Percentiles rank a stretch among this genome's conserved stretches.
Evolutionary conservation across 108 stramenopile species (phyloP).

Genomic region (Cyclotella atomus): DNA sequence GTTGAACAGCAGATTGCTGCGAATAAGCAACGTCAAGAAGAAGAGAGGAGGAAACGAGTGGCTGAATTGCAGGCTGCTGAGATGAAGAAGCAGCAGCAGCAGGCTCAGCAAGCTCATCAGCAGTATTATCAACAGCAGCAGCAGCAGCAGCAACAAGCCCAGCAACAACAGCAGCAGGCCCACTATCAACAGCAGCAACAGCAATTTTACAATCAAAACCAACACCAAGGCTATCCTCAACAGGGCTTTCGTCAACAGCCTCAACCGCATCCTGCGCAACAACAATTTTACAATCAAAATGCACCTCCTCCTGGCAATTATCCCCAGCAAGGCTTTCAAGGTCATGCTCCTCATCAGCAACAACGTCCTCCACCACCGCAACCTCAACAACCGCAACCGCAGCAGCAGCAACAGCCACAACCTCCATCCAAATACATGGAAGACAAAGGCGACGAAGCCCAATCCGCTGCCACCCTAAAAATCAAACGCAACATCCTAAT

Average conservation of each 20-base stretch:
- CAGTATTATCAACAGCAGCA: constrained; percentile 44
- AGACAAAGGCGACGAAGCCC: constrained; percentile 50
- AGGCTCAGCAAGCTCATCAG: constrained; percentile 35
- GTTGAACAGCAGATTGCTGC: constrained; percentile 69
- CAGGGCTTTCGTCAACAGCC: constrained; percentile 38
- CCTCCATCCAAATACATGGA: constrained; percentile 70
- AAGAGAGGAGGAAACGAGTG: constrained; percentile 38
- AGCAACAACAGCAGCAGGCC: constrained; percentile 43
- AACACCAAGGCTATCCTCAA: constrained; percentile 25
- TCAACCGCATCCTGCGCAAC: constrained; percentile 32
- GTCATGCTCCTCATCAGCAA: constrained; percentile 32
- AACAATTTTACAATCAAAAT: constrained; percentile 37
- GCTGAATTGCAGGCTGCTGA: constrained; percentile 43
- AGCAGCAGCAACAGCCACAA: constrained; percentile 34
- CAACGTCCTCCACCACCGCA: constrained; percentile 41
- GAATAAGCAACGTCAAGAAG: constrained; percentile 50
- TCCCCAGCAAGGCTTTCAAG: constrained; percentile 45
- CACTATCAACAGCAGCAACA: constrained; percentile 41
- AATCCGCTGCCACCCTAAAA: constrained; percentile 58
- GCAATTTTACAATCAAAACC: constrained; percentile 29
- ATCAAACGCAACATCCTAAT: constrained; percentile 78
- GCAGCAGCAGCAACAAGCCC: constrained; percentile 45
- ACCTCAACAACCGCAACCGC: constrained; percentile 52
- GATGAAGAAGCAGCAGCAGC: constrained; percentile 32
- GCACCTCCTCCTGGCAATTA: constrained; percentile 15